A percentile compares a stretch with the other conserved stretches of the same genome.
These are phyloP conservation scores for Scheffersomyces stipitis DNA, from an alignment of 805 yeast species.

Conservation along the genomic window DNA sequence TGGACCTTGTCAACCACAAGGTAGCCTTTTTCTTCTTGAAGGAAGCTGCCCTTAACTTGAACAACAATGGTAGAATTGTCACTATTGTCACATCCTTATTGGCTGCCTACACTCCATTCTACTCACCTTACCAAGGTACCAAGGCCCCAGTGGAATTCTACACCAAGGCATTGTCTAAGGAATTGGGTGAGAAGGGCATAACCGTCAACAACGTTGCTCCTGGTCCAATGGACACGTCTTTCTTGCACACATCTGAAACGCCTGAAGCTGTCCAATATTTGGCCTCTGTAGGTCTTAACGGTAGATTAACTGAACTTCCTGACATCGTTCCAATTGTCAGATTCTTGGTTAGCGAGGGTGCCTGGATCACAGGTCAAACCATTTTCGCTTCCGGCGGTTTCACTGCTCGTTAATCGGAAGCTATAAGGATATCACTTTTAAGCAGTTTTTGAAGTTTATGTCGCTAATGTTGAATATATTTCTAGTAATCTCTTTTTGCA, in stretches of 20 bases:
- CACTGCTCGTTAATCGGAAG: constrained; percentile 61
- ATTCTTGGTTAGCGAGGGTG: constrained; percentile 63
- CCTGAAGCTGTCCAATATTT: constrained; percentile 52
- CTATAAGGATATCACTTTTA: no score
- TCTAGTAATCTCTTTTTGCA: no score
- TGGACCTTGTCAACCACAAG: constrained; percentile 56
- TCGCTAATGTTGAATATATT: no score
- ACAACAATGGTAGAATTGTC: constrained; percentile 54
- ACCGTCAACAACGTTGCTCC: constrained; percentile 60
- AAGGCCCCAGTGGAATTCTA: constrained; percentile 57
- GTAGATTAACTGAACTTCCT: constrained; percentile 53
- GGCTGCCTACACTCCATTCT: constrained; percentile 61
- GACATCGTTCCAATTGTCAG: constrained; percentile 66
- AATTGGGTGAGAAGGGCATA: constrained; percentile 44
- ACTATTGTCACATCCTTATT: constrained; percentile 61
- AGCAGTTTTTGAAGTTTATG: no score
- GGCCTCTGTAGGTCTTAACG: constrained; percentile 49
- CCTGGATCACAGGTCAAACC: constrained; percentile 73
- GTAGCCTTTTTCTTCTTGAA: constrained; percentile 62
- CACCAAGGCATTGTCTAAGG: constrained; percentile 55
- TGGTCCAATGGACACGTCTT: constrained; percentile 69
- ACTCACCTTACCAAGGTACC: constrained; percentile 55
- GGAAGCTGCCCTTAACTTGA: constrained; percentile 52
- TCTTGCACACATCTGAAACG: constrained; percentile 61
- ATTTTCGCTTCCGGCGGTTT: constrained; percentile 64